These are phyloP conservation scores for Kwoniella heveanensis DNA, from an alignment of 768 basidiomycete genomes.

Conservation along the genomic window DNA sequence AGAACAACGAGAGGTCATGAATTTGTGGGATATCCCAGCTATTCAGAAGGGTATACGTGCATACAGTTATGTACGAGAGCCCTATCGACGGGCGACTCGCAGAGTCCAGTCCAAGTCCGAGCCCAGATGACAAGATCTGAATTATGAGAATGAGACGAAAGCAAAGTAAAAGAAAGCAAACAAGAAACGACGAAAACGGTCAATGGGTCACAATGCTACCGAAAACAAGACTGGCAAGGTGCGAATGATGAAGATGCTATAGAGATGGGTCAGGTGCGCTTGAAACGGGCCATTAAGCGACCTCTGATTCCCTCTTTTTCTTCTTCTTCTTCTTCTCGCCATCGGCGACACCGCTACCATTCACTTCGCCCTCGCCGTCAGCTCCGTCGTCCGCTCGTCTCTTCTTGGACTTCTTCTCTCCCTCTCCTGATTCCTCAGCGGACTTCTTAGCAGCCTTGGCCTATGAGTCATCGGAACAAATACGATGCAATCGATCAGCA, in stretches of 20 bases:
- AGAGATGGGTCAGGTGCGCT: neutral
- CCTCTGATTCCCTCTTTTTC: conserved; percentile 55
- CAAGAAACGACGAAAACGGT: neutral
- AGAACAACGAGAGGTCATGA: no score
- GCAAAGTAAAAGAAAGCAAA: neutral
- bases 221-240: no score
- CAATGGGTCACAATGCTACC: neutral
- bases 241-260: neutral
- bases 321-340: conserved; percentile 58
- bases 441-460: conserved; percentile 54
- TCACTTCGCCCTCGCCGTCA: conserved; percentile 24
- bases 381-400: conserved; percentile 51
- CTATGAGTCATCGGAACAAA: no score
- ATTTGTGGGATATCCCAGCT: no score
- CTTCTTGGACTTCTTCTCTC: conserved; percentile 58
- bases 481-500: no score
- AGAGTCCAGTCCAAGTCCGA: neutral
- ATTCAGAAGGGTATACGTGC: conserved; percentile 19
- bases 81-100: neutral
- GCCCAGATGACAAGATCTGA: neutral
- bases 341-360: conserved; percentile 36
- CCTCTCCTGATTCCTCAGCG: conserved; percentile 55
- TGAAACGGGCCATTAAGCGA: no score
- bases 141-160: neutral
- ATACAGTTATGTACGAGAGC: conserved; percentile 12